Conservation (phyloP, 805 yeast genomes). For the Candida rishiriensis region DNA sequence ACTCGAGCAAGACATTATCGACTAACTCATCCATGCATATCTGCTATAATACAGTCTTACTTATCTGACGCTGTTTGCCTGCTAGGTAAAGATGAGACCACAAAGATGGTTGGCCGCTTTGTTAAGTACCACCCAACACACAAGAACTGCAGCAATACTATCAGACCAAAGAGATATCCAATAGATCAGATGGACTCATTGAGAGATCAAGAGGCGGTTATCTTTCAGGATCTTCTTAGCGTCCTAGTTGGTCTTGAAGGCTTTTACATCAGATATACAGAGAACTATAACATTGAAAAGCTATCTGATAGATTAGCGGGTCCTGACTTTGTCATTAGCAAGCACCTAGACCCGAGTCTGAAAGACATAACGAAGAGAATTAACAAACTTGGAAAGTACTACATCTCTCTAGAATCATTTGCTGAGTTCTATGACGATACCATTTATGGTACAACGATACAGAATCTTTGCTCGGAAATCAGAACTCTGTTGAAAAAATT, state of each 20-base stretch:
- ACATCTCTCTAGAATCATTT: constrained; percentile 53
- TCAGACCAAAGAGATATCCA: constrained; percentile 31
- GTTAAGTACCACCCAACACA: constrained; percentile 20
- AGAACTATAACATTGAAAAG: constrained; percentile 47
- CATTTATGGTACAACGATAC: constrained; percentile 66
- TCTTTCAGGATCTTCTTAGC: constrained; percentile 64
- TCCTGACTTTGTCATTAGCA: constrained; percentile 72
- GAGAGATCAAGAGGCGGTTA: constrained; percentile 65
- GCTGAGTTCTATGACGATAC: constrained; percentile 52
- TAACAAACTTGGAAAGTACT: constrained; percentile 59
- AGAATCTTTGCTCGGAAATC: constrained; percentile 63
- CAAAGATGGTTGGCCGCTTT: constrained; percentile 13
- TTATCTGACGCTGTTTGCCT: no score
- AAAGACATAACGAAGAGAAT: constrained; percentile 64
- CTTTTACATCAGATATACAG: constrained; percentile 63
- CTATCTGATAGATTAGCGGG: constrained; percentile 47
- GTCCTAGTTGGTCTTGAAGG: constrained; percentile 78
- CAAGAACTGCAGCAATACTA: constrained; percentile 3
- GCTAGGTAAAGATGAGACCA: neutral
- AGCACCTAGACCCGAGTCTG: constrained; percentile 66
- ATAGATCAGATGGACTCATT: constrained; percentile 42
- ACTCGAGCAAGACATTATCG: no score
- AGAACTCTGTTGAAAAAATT: constrained; percentile 37
- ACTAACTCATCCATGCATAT: no score
- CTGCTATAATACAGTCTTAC: no score